Evolutionary conservation across 2,329 filamentous ascomycete species (phyloP), one percentile per base, ranked within the genome.

Genomic region (Colletotrichum sojae): DNA sequence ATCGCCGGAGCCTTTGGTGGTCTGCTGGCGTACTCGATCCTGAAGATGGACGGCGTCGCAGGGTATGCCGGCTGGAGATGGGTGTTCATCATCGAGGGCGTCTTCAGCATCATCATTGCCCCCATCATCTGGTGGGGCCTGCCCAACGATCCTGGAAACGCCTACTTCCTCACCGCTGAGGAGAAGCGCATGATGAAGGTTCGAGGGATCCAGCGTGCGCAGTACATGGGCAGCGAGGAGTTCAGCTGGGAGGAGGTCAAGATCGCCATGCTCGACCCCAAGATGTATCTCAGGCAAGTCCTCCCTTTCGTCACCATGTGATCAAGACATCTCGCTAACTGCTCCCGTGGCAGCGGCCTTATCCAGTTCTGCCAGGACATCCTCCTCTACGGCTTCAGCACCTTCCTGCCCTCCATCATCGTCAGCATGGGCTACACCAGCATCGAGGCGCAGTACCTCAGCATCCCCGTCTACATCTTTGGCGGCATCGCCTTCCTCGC

Each of bases 371-470:
- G 84, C 58, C 82, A 85, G 66, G 84, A 86, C 66, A 84, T 85
- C 27, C 76, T 86, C 51, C 78, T 86, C 0, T 89, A 87, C 73
- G 87, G 86, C n/a, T 88, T 89, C 75, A 85, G 82, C 71, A 89
- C 86, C 10, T 89, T 89, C 73, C 77, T 89, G 4, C 88, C 88
- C 2, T 83, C 83, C 2, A 89, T 90, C 71, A 79, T 89, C 55
- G 79, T 82, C 49, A 80, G 79, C 39, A 83, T 88, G 75, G 85
- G 86, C 3, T 88, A 86, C 72, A 76, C 79, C 45, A 81, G 80
- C n/a, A 77, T 88, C 20, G 78, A 85, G 71, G 83, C 84, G 12
- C 85, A 89, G 64, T 83, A 85, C 43, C 77, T 89, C 40, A 89
- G 86, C 4, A 85, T 89, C 1, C 87, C 87, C 0, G 85, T 89